phyloP scores from a whole-genome alignment of 208 protist genomes.

The Angomonas ambiguus region DNA sequence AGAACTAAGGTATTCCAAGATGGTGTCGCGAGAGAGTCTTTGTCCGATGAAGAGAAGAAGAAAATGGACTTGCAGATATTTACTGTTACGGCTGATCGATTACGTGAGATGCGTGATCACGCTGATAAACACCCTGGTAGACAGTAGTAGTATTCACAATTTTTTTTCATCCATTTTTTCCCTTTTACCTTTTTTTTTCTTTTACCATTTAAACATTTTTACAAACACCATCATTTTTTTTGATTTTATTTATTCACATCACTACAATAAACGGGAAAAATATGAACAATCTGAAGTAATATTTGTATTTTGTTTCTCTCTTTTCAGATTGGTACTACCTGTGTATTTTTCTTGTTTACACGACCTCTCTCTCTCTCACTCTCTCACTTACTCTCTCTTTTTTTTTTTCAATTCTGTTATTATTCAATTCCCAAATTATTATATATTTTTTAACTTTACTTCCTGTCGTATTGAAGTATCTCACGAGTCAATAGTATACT shows the following conservation, averaged over 20 bases:
- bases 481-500: background rate
- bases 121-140: conserved; percentile 52
- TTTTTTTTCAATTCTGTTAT: conserved; percentile 10
- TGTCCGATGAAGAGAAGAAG: conserved; percentile 62
- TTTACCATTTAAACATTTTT: conserved; percentile 6
- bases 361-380: background rate
- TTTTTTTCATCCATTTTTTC: background rate
- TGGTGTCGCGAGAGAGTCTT: conserved; percentile 69
- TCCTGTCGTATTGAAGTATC: background rate
- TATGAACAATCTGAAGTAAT: background rate
- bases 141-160: background rate
- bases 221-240: background rate
- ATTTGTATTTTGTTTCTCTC: conserved; percentile 10
- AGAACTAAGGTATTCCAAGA: conserved; percentile 66
- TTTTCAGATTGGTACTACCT: background rate
- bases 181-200: conserved; percentile 3
- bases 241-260: conserved; percentile 8
- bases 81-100: conserved; percentile 69
- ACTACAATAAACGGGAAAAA: conserved; percentile 1
- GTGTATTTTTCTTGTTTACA: background rate
- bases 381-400: background rate
- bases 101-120: conserved; percentile 67
- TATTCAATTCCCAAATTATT: background rate
- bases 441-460: background rate
- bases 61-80: conserved; percentile 86